A percentile compares a stretch with the other conserved stretches of the same genome.
These are phyloP conservation scores for Nicotiana benthamiana DNA, from an alignment of 257 asterid species.

Conservation along the genomic window DNA sequence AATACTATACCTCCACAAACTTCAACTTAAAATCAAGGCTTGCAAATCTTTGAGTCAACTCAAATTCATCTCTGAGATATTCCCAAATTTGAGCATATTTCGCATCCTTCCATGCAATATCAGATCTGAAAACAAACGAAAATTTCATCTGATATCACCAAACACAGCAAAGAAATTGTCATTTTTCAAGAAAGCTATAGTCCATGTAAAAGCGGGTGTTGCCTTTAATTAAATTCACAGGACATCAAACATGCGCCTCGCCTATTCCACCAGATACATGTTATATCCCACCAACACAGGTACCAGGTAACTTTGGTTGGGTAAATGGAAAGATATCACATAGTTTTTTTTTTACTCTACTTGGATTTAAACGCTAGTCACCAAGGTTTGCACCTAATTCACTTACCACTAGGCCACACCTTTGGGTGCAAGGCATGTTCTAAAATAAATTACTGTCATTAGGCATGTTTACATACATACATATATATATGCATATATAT, in stretches of 20 bases:
- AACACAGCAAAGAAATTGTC: background rate
- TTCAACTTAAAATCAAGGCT: slow-evolving; percentile 96
- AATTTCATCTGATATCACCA: background rate
- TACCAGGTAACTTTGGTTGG: background rate
- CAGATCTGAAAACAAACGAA: slow-evolving; percentile 34
- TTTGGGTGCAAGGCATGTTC: background rate
- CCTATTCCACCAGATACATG: background rate
- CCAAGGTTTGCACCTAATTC: background rate
- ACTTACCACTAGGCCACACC: background rate
- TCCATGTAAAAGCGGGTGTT: background rate
- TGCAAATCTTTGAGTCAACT: slow-evolving; percentile 87
- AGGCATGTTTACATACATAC: background rate
- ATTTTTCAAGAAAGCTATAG: background rate
- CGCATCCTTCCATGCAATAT: slow-evolving; percentile 95
- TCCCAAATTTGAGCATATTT: slow-evolving; percentile 99
- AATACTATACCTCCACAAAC: slow-evolving; percentile 70
- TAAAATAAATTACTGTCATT: background rate
- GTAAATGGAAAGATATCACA: background rate
- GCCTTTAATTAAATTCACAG: background rate
- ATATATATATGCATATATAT: background rate
- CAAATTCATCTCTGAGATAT: slow-evolving; percentile 93
- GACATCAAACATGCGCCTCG: background rate
- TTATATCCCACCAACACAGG: background rate
- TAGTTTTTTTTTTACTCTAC: background rate
- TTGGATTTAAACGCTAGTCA: background rate